Base-by-base conservation (phyloP, 805 yeast species). In the Yarrowia sp. region DNA sequence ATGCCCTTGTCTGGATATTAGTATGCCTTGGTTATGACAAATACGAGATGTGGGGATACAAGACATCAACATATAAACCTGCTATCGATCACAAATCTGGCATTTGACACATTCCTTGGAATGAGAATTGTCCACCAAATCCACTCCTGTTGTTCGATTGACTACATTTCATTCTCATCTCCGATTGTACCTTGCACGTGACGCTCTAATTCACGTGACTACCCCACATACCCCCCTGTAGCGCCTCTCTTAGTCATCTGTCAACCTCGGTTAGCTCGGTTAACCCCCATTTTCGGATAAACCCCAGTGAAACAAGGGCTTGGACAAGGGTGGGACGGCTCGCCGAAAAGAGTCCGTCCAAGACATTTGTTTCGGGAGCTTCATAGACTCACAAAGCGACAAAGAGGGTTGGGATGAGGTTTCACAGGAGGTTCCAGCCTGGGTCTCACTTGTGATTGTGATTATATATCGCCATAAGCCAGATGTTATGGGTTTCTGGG, bases 331-430 rank as follows among this genome's bases (percentile, higher is more conserved):
- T 22, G 8, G 14, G 6, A n/a, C 55, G 55, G 55, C 41, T 8
- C 28, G 11, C 55, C 55, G 41, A 48, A 17, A 17, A 13, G 15
- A 32, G 28, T 8, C 41, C 55, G 55, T 11, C 10, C 17, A 11
- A 48, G 55, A 48, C 55, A 48, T 8, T 8, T 48, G 55, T 48
- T 41, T 48, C 55, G 55, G 55, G 42, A 33, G 55, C 6, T 35
- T 17, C 32, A 22, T 22, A 22, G 5, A 22, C 28, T 22, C 28
- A 22, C 28, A 22, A 22, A 22, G 28, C 28, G 4, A 17, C 55
- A 48, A 18, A 18, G 32, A 33, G 15, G 38, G 13, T 11, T 10
- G 38, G n/a, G 38, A 35, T 11, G 28, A 22, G 28, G 28, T 22
- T 22, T 22, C 28, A 3, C 36, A 2, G 8, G 14, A 11, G 22